These are phyloP conservation scores for Graphium sp. DNA, from an alignment of 2,329 filamentous ascomycete species.

Conservation along the genomic window DNA sequence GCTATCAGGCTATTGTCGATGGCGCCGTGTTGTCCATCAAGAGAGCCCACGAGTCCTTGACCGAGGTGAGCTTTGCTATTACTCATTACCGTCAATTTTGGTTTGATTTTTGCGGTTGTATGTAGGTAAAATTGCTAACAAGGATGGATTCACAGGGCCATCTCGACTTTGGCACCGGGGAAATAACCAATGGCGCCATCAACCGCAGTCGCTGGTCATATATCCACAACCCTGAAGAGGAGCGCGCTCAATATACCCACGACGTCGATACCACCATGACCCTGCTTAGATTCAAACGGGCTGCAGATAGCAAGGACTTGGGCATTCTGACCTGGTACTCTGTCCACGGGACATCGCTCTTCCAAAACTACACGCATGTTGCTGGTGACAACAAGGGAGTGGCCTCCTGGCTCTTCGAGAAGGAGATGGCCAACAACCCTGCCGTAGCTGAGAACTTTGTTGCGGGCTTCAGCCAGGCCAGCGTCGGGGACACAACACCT, in stretches of 20 bases:
- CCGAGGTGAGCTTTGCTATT: constrained; percentile 19
- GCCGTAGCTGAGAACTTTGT: constrained; percentile 53
- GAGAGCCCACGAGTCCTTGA: constrained; percentile 31
- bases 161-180: constrained; percentile 51
- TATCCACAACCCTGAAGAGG: constrained; percentile 63
- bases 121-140: too few relatives aligned
- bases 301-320: constrained; percentile 57
- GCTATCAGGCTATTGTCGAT: constrained; percentile 74
- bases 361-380: constrained; percentile 80
- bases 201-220: constrained; percentile 85
- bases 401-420: constrained; percentile 71
- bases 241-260: constrained; percentile 50
- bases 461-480: constrained; percentile 81
- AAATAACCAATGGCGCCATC: constrained; percentile 62
- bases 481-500: constrained; percentile 77
- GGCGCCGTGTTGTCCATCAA: constrained; percentile 52
- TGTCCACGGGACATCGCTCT: constrained; percentile 79
- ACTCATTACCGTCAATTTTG: neutral
- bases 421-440: constrained; percentile 36
- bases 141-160: constrained; percentile 42
- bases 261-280: constrained; percentile 47
- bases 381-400: constrained; percentile 96
- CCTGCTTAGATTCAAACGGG: constrained; percentile 59
- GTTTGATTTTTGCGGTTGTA: too few relatives aligned
- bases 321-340: constrained; percentile 84